These are phyloP conservation scores for Ascochyta lentis DNA, from an alignment of 2,329 filamentous ascomycete species.

Conservation along the genomic window DNA sequence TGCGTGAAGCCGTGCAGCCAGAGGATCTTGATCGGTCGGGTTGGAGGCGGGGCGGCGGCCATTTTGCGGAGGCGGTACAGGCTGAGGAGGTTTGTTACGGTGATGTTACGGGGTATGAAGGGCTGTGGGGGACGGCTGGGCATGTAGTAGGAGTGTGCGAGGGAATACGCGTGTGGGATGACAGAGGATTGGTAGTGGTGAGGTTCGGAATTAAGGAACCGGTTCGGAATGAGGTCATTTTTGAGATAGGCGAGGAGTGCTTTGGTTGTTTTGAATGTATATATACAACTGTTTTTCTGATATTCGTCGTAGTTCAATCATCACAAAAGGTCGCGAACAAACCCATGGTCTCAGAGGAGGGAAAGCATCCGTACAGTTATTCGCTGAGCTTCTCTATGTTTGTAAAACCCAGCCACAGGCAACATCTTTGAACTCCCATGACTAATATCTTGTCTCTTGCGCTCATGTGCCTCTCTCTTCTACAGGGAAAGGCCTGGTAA, in stretches of 20 bases:
- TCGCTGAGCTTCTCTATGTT: too few species aligned
- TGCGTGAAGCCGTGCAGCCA: conserved; percentile 81
- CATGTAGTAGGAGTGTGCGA: background rate
- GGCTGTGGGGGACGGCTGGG: background rate
- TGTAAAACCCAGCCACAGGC: too few species aligned
- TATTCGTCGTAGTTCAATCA: too few species aligned
- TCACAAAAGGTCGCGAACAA: too few species aligned
- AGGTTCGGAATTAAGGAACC: background rate
- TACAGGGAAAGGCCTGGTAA: too few species aligned
- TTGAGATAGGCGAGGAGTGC: background rate
- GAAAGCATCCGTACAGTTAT: too few species aligned
- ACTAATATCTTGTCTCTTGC: too few species aligned
- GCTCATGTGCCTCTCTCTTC: too few species aligned
- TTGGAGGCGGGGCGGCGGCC: conserved; percentile 38
- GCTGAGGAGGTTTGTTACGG: conserved; percentile 22
- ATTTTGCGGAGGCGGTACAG: conserved; percentile 38
- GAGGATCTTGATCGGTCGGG: conserved; percentile 53
- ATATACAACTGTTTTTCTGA: too few species aligned
- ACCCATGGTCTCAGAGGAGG: too few species aligned
- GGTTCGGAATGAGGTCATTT: background rate
- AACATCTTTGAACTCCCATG: too few species aligned
- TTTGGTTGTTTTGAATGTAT: too few species aligned
- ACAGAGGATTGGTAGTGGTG: background rate
- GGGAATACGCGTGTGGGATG: background rate
- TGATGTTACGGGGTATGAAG: conserved; percentile 20